A percentile compares a stretch with the other conserved stretches of the same genome.
These are phyloP conservation scores for Sporothrix schenckii DNA, from an alignment of 2,329 filamentous ascomycete species.

Conservation along the genomic window DNA sequence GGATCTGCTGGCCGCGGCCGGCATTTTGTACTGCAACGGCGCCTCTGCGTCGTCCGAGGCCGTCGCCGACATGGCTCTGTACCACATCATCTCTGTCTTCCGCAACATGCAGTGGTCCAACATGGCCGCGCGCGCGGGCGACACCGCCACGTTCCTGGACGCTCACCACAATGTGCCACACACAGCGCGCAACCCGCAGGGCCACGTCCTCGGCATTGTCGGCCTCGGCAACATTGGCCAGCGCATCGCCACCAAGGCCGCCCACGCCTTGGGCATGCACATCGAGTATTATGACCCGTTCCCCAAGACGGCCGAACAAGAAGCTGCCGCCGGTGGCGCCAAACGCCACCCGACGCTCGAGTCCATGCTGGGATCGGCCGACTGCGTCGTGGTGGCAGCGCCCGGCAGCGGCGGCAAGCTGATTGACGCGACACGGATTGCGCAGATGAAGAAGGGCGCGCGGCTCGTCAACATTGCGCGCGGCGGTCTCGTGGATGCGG, in stretches of 20 bases:
- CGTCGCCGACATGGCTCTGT: conserved; percentile 71
- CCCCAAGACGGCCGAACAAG: conserved; percentile 46
- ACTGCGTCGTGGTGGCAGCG: conserved; percentile 57
- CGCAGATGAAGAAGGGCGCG: conserved; percentile 53
- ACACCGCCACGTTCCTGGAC: conserved; percentile 44
- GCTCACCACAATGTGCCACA: conserved; percentile 31
- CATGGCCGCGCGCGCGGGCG: conserved; percentile 50
- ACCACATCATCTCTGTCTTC: conserved; percentile 70
- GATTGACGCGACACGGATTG: conserved; percentile 46
- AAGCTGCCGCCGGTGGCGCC: conserved; percentile 46
- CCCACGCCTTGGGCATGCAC: conserved; percentile 58
- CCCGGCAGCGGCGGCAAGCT: conserved; percentile 52
- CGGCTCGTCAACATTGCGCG: conserved; percentile 64
- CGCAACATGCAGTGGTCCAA: conserved; percentile 68
- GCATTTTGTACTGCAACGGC: conserved; percentile 73
- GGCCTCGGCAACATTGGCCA: conserved; percentile 61
- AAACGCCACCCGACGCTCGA: conserved; percentile 50
- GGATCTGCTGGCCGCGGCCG: conserved; percentile 60
- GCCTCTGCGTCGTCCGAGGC: conserved; percentile 71
- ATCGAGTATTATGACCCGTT: conserved; percentile 58
- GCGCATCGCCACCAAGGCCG: conserved; percentile 58
- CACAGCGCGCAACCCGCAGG: conserved; percentile 60
- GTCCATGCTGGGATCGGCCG: conserved; percentile 50
- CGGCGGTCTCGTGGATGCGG: conserved; percentile 42
- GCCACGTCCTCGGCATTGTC: conserved; percentile 59